Evolutionary conservation across 768 basidiomycete species (phyloP).

Genomic region (Amanita phalloides): DNA sequence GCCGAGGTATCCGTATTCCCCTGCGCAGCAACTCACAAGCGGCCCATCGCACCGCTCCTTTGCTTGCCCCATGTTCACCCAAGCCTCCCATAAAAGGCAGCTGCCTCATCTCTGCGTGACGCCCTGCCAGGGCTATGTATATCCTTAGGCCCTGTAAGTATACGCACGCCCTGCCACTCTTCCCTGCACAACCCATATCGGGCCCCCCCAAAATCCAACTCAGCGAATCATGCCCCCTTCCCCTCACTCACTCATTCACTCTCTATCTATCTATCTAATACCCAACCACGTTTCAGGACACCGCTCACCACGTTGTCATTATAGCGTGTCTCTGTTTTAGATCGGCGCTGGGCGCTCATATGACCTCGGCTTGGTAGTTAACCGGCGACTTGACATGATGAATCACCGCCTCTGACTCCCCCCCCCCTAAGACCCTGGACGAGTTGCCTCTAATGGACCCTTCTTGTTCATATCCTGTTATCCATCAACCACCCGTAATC

Average conservation of each 20-base stretch:
- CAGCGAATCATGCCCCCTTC: not conserved
- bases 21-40: no score
- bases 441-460: no score
- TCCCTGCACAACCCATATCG: not conserved
- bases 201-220: not conserved
- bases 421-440: no score
- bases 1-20: not conserved
- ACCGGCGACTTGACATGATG: not conserved
- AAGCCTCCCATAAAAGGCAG: not conserved
- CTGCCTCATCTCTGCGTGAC: no score
- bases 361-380: not conserved
- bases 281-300: not conserved
- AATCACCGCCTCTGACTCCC: no score
- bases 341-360: not conserved
- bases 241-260: not conserved
- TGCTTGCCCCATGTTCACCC: not conserved
- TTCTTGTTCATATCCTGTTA: no score
- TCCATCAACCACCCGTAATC: no score
- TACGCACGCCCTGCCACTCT: not conserved
- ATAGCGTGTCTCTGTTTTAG: not conserved
- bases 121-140: not conserved
- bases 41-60: no score
- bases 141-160: no score
- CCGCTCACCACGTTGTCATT: not conserved
- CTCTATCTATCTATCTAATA: not conserved